Conservation (phyloP, 768 basidiomycete genomes). For the Pleurotus pulmonarius region DNA sequence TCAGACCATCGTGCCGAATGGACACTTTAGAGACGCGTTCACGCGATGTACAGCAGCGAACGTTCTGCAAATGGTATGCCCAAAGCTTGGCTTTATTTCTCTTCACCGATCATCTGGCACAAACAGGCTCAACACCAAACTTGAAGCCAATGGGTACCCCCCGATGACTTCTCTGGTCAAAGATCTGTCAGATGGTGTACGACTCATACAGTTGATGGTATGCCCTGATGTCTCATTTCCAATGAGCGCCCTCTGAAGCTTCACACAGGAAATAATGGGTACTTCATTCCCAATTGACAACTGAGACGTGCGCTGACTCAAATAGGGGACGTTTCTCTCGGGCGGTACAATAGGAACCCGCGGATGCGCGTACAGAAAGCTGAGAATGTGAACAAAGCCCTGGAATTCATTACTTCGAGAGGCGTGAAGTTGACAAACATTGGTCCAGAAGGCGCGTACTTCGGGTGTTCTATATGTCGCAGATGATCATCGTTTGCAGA, state of each 20-base stretch:
- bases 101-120: slow-evolving; percentile 9
- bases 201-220: slow-evolving; percentile 93
- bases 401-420: slow-evolving; percentile 91
- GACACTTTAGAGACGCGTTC: slow-evolving; percentile 64
- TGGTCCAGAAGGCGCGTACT: slow-evolving; percentile 74
- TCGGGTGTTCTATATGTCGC: background rate
- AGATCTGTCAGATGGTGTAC: slow-evolving; percentile 93
- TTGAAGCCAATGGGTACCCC: slow-evolving; percentile 80
- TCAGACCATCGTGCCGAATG: slow-evolving; percentile 22
- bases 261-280: slow-evolving; percentile 93
- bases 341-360: slow-evolving; percentile 89
- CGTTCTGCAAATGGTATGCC: slow-evolving; percentile 87
- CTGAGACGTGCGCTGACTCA: background rate
- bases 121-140: slow-evolving; percentile 89
- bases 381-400: slow-evolving; percentile 95
- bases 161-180: slow-evolving; percentile 86
- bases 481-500: slow-evolving; percentile 44
- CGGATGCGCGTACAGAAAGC: slow-evolving; percentile 94
- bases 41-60: slow-evolving; percentile 66
- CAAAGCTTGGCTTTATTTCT: background rate
- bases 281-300: slow-evolving; percentile 13
- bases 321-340: slow-evolving; percentile 84
- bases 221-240: background rate
- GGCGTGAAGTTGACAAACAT: slow-evolving; percentile 98
- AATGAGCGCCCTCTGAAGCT: background rate